These are phyloP conservation scores for Thermothelomyces thermophilus DNA, from an alignment of 2,329 filamentous ascomycete species.

Conservation along the genomic window DNA sequence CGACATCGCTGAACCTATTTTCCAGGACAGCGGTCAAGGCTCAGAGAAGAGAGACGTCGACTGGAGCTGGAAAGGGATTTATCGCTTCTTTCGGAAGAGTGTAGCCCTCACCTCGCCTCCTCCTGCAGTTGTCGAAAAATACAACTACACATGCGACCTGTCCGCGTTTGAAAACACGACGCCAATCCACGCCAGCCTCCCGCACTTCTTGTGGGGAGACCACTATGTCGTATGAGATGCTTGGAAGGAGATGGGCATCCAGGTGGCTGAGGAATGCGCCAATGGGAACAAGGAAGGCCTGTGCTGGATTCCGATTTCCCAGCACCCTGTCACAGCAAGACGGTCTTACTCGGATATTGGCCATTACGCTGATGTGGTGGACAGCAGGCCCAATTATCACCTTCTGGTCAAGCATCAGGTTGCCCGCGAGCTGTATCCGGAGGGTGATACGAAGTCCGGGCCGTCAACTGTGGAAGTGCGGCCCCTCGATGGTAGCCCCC, in stretches of 20 bases:
- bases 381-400: slow-evolving; percentile 49
- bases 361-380: slow-evolving; percentile 27
- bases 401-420: slow-evolving; percentile 38
- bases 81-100: slow-evolving; percentile 32
- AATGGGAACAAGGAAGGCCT: slow-evolving; percentile 28
- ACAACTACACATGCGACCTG: slow-evolving; percentile 17
- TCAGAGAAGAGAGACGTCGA: slow-evolving; percentile 18
- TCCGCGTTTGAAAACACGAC: slow-evolving; percentile 25
- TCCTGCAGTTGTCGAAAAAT: slow-evolving; percentile 11
- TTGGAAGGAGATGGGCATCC: slow-evolving; percentile 25
- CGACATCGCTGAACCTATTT: slow-evolving; percentile 16
- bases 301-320: slow-evolving; percentile 29
- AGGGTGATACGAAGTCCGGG: not conserved
- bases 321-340: slow-evolving; percentile 25
- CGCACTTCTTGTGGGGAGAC: slow-evolving; percentile 29
- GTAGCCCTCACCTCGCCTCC: slow-evolving; percentile 28
- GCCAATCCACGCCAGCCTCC: slow-evolving; percentile 30
- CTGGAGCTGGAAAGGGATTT: slow-evolving; percentile 32
- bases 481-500: not conserved
- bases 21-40: slow-evolving; percentile 8
- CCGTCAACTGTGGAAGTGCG: slow-evolving; percentile 16
- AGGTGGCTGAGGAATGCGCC: slow-evolving; percentile 22
- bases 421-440: slow-evolving; percentile 16
- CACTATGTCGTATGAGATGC: slow-evolving; percentile 19
- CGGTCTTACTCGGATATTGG: slow-evolving; percentile 28